phyloP scores from a whole-genome alignment of 768 basidiomycete species.

The Solioccasus polychromus region DNA sequence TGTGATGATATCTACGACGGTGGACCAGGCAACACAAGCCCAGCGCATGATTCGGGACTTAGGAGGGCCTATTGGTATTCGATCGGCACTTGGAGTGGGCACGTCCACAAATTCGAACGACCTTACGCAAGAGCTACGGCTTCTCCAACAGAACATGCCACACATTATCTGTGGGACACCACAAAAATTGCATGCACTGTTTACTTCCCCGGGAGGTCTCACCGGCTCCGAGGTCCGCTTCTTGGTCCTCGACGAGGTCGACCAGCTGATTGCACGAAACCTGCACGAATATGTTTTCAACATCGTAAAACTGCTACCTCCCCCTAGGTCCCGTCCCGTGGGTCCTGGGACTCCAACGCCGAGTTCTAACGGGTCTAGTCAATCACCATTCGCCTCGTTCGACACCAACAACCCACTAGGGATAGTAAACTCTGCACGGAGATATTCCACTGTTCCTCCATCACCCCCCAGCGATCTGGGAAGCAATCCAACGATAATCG shows the following conservation, averaged over 20 bases:
- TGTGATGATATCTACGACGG: constrained; percentile 95
- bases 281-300: constrained; percentile 93
- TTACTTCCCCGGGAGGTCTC: constrained; percentile 76
- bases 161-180: constrained; percentile 97
- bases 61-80: constrained; percentile 89
- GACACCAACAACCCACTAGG: constrained; percentile 39
- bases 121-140: constrained; percentile 70
- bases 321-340: constrained; percentile 67
- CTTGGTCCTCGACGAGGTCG: constrained; percentile 95
- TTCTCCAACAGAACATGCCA: constrained; percentile 87
- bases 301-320: constrained; percentile 90
- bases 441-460: constrained; percentile 55
- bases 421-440: constrained; percentile 43
- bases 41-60: constrained; percentile 93
- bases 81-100: constrained; percentile 86
- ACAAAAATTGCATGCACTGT: constrained; percentile 91
- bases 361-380: constrained; percentile 31
- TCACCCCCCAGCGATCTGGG: constrained; percentile 43
- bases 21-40: constrained; percentile 97
- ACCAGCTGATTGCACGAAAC: constrained; percentile 96
- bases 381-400: constrained; percentile 45
- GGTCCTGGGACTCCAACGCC: constrained; percentile 36
- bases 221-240: constrained; percentile 84
- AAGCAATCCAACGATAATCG: constrained; percentile 42
- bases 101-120: constrained; percentile 61